Evolutionary conservation across 495 filamentous ascomycete genomes (phyloP), one percentile per base, ranked within the genome.

Genomic region (Neurospora pannonica): DNA sequence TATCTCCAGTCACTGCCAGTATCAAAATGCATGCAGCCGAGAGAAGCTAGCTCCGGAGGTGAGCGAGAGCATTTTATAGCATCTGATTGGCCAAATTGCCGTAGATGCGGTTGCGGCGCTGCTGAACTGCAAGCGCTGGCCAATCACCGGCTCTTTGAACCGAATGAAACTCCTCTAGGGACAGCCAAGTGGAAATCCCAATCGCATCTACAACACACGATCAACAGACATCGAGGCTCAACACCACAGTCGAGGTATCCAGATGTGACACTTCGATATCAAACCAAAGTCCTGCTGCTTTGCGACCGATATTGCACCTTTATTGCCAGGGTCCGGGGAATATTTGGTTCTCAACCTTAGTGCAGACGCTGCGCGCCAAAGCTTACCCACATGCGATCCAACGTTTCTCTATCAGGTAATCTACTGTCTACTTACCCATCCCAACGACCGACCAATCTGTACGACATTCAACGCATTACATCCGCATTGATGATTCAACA

Each of bases 1-100:
- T 71, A 39, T 39, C 34, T 43, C 38, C 38, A n/a, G n/a, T n/a
- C n/a, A n/a, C n/a, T n/a, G n/a, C n/a, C n/a, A 19, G 9, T 43
- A 38, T 43, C 17, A n/a, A 38, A n/a, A 76, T 79, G 73, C 72
- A 78, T 71, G 73, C 70, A 73, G 73, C 73, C 54, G 37, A 73
- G 75, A 71, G 19, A 9, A 72, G 73, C 38, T 79, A 79, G 78
- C 73, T 15, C 71, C 76, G 77, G 77, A 74, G 34, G 24, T 74
- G 71, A 74, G 73, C 79, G 77, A 34, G 37, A 28, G 1, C 15
- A 2, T 28, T 4, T 69, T 75, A 34, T 46, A n/a, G 0, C 15
- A 1, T 17, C 0, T 71, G 19, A 79, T 78, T 79, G 74, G 76
- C 31, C 28, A 37, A n/a, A 15, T 11, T 38, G 5, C 38, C 48